Evolutionary conservation across 2,329 filamentous ascomycete genomes (phyloP), one percentile per base, ranked within the genome.

Genomic region (Aspergillus neoniger): DNA sequence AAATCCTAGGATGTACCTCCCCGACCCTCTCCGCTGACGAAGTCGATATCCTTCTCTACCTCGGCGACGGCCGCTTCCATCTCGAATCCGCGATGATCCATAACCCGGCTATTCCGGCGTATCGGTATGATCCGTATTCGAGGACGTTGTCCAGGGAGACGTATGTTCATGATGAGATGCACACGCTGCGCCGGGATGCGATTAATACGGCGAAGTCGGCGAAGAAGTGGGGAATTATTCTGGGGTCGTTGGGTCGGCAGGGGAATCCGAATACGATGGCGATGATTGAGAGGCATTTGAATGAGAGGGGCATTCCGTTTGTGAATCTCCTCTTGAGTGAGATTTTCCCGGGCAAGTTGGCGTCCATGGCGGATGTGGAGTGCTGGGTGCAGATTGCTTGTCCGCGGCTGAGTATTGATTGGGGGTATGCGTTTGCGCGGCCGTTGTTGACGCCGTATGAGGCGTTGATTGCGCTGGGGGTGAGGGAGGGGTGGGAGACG

Each of bases 11-110:
- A n/a, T 99, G 95, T 76, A 99, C 95, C 7, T 96, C 93, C 0
- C 95, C 95, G 0, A 84, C 85, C 21, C 81, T 94, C n/a, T 70
- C 81, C 14, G 72, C 80, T n/a, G 70, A 78, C 41, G 80, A 82
- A 39, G 86, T 93, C 21, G 91, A 96, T 72, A 78, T 92, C 64
- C 89, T 97, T 49, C 81, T 97, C 1, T 97, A 97, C 74, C 86
- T 97, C 14, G 93, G 93, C 50, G 93, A 97, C 72, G 93, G 93
- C 12, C 86, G 93, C 61, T 97, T 97, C 81, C 95, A 99, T 75
- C 89, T 99, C 47, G 95, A 99, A 78, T 96, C 91, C 71, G 94
- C 96, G 71, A 99, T 99, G 94, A 99, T 99, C 67, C 95, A 98
- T 74, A 99, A 99, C 77, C 95, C 96, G 0, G 79, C 82, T 5